Conservation (phyloP, 2,329 filamentous ascomycete species). For the Fusarium sp. region DNA sequence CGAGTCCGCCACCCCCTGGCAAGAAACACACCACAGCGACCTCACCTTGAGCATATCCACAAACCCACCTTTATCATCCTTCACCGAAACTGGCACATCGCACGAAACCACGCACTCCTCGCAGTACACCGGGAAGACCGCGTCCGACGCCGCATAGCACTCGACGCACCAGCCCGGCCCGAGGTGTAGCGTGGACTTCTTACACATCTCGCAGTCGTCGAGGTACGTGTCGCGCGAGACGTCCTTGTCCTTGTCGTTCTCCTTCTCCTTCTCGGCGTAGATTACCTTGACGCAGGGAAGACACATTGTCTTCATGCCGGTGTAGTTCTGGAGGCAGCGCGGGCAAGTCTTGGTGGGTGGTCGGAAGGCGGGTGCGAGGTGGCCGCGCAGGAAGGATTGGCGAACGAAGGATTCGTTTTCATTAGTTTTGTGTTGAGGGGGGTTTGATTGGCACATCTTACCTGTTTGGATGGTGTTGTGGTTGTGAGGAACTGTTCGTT, state of each 20-base stretch:
- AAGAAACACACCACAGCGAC: constrained; percentile 40
- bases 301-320: constrained; percentile 10
- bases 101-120: constrained; percentile 15
- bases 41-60: constrained; percentile 35
- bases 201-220: constrained; percentile 8
- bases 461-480: neutral
- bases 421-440: neutral
- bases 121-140: constrained; percentile 22
- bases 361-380: constrained; percentile 21
- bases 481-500: neutral
- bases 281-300: constrained; percentile 7
- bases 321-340: constrained; percentile 2
- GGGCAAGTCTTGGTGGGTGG: constrained; percentile 12
- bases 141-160: constrained; percentile 6
- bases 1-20: constrained; percentile 24
- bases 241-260: neutral
- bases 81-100: constrained; percentile 22
- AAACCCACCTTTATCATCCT: constrained; percentile 16
- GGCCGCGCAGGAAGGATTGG: constrained; percentile 20
- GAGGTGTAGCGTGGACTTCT: constrained; percentile 30
- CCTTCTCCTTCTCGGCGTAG: neutral
- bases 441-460: constrained; percentile 3
- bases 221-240: constrained; percentile 14
- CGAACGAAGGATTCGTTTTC: constrained; percentile 8
- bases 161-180: constrained; percentile 38